A percentile compares a stretch with the other conserved stretches of the same genome.
Conservation (phyloP, 257 asterid genomes). For the Forsythia suspensa region DNA sequence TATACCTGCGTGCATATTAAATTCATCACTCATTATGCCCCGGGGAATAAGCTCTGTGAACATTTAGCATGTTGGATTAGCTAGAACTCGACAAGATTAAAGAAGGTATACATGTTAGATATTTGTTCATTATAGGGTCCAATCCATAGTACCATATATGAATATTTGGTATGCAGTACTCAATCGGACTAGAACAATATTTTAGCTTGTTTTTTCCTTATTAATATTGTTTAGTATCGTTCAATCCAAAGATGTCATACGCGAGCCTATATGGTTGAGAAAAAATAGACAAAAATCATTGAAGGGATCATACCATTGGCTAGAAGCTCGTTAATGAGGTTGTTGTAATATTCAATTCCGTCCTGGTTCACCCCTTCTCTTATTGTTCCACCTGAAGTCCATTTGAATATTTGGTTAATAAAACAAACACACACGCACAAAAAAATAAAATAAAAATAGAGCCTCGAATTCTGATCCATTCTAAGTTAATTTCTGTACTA, state of each 20-base stretch:
- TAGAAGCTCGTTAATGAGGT: conserved; percentile 39
- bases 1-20: conserved; percentile 32
- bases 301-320: conserved; percentile 29
- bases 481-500: background rate
- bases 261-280: background rate
- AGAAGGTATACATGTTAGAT: background rate
- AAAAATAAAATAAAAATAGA: background rate
- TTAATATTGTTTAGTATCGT: too few species aligned
- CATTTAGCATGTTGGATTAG: background rate
- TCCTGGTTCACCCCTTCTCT: conserved; percentile 34
- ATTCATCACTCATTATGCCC: background rate
- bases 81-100: background rate
- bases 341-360: conserved; percentile 42
- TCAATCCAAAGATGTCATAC: background rate
- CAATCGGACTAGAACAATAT: background rate
- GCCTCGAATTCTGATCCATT: background rate
- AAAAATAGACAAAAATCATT: background rate
- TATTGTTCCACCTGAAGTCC: conserved; percentile 36
- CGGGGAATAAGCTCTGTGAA: background rate
- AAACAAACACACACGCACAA: background rate
- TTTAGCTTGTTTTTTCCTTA: too few species aligned
- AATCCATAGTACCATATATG: background rate
- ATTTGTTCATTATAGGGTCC: background rate
- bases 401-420: background rate
- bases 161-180: background rate